Conservation (phyloP, 139 green algal species). For the Chlamydomonas sphaeroides region DNA sequence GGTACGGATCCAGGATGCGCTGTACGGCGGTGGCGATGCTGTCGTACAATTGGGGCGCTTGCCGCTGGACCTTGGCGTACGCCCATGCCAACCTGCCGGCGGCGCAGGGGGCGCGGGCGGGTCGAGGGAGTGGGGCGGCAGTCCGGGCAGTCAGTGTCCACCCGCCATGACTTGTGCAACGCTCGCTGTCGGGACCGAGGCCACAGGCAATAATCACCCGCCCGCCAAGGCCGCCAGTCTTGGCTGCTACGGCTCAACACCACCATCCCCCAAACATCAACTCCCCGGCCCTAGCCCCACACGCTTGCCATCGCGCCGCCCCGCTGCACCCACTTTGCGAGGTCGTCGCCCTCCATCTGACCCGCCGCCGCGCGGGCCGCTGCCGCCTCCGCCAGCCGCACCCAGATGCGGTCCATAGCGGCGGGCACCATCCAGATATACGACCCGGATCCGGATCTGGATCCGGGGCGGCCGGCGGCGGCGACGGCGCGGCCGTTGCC, state of each 20-base stretch:
- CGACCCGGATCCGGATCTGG: neutral
- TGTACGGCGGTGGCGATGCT: neutral
- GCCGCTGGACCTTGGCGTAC: neutral
- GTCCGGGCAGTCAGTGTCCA: too few species aligned
- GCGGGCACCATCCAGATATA: slow-evolving; percentile 24
- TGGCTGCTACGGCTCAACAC: too few species aligned
- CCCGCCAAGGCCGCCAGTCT: too few species aligned
- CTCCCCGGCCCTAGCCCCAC: too few species aligned
- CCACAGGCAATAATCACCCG: too few species aligned
- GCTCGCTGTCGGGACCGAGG: too few species aligned
- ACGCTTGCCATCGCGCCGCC: too few species aligned
- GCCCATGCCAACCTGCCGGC: slow-evolving; percentile 26
- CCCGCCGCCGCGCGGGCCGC: neutral
- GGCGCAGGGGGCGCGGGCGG: too few species aligned
- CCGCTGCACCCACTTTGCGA: slow-evolving; percentile 19
- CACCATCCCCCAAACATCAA: too few species aligned
- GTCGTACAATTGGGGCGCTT: neutral
- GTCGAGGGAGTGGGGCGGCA: neutral
- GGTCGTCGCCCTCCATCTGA: slow-evolving; percentile 4
- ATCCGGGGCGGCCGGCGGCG: too few species aligned
- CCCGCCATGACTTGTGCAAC: too few species aligned
- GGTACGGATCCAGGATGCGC: neutral
- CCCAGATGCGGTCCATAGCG: slow-evolving; percentile 26
- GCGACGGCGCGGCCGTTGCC: too few species aligned
- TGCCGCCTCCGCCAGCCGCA: slow-evolving; percentile 23